Base-by-base conservation (phyloP, 2,329 filamentous ascomycete species). In the Aspergillus niger region DNA sequence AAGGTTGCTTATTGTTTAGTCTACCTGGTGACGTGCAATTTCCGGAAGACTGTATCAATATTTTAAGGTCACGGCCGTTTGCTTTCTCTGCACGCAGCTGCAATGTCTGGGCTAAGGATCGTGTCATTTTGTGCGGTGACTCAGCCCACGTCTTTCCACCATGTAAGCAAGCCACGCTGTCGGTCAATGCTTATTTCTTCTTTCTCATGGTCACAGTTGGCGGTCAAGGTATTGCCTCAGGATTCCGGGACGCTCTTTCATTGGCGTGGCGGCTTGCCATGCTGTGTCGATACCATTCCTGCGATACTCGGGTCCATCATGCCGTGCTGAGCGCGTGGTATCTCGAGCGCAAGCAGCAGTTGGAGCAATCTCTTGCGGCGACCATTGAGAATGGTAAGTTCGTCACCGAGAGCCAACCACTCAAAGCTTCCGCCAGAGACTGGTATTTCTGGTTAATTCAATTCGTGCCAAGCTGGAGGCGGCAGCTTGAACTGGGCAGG, bases 131-230 rank as follows among this genome's bases (percentile, higher is more conserved):
- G 0, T 78, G 77, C 44, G 81, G 82, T 15, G 81, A 84, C 62
- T 75, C 82, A 5, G 81, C 81, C 1, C 81, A 84, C 66, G 82
- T 83, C 5, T 83, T 83, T 59, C 82, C 81, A 5, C 81, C 82
- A 3, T 83, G 74, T 77, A 65, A 58, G 69, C 20, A 43, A n/a
- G n/a, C n/a, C 5, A 17, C 22, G 1, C n/a, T 10, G 10, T 44
- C 8, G 67, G 20, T 22, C 50, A 22, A 2, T 49, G 6, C n/a
- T 28, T 10, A n/a, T 6, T 6, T 22, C n/a, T 36, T 10, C n/a
- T n/a, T 24, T 13, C 32, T 38, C 41, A 59, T 5, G 28, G 10
- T 24, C 17, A 24, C 41, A 75, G 73, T 79, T 58, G 77, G 75
- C 1, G 78, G 77, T 1, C 77, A 79, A 64, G 77, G 78, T 2